Base-by-base conservation (phyloP, 176 grass and related monocot species). In the Elymus sibiricus region DNA sequence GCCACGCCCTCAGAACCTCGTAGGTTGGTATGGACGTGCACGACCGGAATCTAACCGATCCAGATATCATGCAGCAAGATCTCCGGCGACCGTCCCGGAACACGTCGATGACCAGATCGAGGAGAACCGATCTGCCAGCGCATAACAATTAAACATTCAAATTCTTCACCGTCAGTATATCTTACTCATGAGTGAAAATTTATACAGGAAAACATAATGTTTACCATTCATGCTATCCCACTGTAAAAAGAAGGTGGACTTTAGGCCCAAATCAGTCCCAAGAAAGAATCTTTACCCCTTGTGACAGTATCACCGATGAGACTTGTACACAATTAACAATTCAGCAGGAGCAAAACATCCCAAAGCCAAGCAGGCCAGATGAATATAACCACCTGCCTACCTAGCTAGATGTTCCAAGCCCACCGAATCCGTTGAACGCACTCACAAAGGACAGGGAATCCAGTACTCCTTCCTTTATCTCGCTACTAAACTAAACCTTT, bases 381-480 rank as follows among this genome's bases (percentile, higher is more conserved):
- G 39, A 39, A 46, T 12, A 26, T 44, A 73, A 44, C 42, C 70
- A n/a, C 21, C 9, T 64, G 27, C 35, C 62, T 77, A 34, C n/a
- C 9, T 22, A 69, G 9, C 6, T 27, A 72, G 79, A 69, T 88
- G 46, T 61, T 43, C 83, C 66, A 2, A 17, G 26, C 0, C 53
- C 42, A 79, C 13, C 69, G 31, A 82, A 31, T 56, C 71, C 64
- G 10, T 35, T 64, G 3, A 24, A 49, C 26, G 15, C 65, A 44
- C 42, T 22, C 65, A 43, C 43, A 82, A 61, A 82, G 67, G 59
- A 87, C 80, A 65, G 42, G 61, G 85, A 84, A 91, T 76, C 84
- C 35, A 9, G 5, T 19, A 44, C 15, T 15, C 4, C 11, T 64
- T 21, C 32, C 2, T 42, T 42, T 22, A 80, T 64, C 35, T 61